Evolutionary conservation across 371 early-diverging fungal genomes (phyloP).

Genomic region (Syncephalastrum contaminatum): DNA sequence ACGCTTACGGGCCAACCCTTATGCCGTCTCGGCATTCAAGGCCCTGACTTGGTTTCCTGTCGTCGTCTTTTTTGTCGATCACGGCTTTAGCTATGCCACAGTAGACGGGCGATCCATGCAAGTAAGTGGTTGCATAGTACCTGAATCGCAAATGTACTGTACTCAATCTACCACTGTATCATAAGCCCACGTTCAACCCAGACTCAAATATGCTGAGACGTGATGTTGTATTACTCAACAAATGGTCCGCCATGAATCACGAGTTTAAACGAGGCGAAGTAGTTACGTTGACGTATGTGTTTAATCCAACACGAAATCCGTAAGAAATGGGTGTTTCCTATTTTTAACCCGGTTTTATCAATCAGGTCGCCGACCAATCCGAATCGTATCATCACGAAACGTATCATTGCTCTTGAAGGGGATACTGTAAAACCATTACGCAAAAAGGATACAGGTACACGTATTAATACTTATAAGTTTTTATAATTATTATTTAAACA

Average conservation of each 20-base stretch:
- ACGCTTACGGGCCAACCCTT: conserved; percentile 30
- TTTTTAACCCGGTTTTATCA: conserved; percentile 5
- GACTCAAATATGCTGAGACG: conserved; percentile 68
- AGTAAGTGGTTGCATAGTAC: conserved; percentile 34
- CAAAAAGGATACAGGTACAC: neutral
- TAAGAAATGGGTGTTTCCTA: neutral
- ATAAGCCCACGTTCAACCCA: conserved; percentile 86
- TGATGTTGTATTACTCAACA: conserved; percentile 81
- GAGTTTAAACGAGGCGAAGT: conserved; percentile 75
- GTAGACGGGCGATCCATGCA: conserved; percentile 74
- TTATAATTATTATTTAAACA: too few species aligned
- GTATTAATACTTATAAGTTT: neutral
- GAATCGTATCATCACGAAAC: conserved; percentile 71
- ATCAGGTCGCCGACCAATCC: conserved; percentile 73
- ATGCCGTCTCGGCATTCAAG: conserved; percentile 22
- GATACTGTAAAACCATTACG: conserved; percentile 71
- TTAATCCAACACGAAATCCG: neutral
- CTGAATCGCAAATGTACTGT: neutral
- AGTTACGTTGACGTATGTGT: conserved; percentile 70
- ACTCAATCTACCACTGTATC: neutral
- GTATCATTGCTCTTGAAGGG: conserved; percentile 85
- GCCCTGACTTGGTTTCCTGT: conserved; percentile 62
- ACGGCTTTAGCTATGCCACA: conserved; percentile 60
- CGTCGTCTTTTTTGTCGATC: conserved; percentile 56
- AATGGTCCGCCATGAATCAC: conserved; percentile 53